phyloP scores from a whole-genome alignment of 2,329 filamentous ascomycete genomes.

The Clarireedia paspali region DNA sequence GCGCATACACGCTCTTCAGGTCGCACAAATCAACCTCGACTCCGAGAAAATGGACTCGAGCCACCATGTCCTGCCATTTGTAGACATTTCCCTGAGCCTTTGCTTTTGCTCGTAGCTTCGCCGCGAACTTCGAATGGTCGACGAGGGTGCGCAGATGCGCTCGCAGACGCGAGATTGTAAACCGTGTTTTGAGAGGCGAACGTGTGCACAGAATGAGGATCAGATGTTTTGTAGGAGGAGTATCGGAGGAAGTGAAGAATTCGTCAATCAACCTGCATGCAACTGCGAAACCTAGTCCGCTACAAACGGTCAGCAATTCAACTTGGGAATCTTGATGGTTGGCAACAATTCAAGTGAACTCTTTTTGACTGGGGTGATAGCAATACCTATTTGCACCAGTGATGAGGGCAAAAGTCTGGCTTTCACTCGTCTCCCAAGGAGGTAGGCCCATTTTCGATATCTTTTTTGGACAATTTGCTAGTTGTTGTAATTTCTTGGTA shows the following conservation, averaged over 20 bases:
- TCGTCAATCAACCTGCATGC: conserved; percentile 83
- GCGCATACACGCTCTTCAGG: conserved; percentile 38
- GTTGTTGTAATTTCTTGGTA: neutral
- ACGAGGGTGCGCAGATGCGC: conserved; percentile 47
- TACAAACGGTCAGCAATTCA: conserved; percentile 36
- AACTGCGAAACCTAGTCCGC: conserved; percentile 79
- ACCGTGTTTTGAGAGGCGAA: conserved; percentile 62
- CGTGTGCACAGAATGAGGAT: conserved; percentile 81
- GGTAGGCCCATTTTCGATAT: conserved; percentile 25
- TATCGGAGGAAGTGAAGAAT: conserved; percentile 64
- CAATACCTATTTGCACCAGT: conserved; percentile 79
- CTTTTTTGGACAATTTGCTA: neutral
- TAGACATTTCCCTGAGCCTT: conserved; percentile 48
- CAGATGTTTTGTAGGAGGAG: conserved; percentile 59
- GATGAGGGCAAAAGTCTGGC: conserved; percentile 58
- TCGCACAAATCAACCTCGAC: conserved; percentile 54
- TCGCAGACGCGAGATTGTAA: conserved; percentile 60
- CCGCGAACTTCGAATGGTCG: conserved; percentile 41
- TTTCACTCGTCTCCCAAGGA: conserved; percentile 31
- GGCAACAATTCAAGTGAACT: neutral
- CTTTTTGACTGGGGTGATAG: neutral
- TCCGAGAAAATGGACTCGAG: conserved; percentile 50
- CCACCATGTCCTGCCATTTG: conserved; percentile 36
- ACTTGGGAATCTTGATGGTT: neutral
- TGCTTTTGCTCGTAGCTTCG: conserved; percentile 36